Evolutionary conservation across 2,329 filamentous ascomycete genomes (phyloP), one percentile per base, ranked within the genome.

Genomic region (Blastomyces silverae): DNA sequence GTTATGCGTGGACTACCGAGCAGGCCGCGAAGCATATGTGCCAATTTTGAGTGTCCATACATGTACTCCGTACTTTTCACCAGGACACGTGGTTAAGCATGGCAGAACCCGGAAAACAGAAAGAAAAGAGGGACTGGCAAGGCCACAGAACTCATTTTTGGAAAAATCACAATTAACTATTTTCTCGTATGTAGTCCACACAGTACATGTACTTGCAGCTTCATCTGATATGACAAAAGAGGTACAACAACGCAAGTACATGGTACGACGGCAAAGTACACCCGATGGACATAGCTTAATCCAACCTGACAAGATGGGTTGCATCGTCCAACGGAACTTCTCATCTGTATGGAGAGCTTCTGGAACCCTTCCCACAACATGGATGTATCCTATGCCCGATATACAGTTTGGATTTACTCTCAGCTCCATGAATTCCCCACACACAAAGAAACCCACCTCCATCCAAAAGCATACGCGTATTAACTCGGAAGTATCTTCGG

Each of bases 221-320:
- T 20, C n/a, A 34, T 39, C 20, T 22, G 53, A 39, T 22, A 7
- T 25, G 8, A n/a, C 3, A 11, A 44, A 44, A 25, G n/a, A 37
- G 59, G 59, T 61, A 61, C 44, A 7, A 28, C 28, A 50, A 25
- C 17, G 17, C 44, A 61, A 50, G 59, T 61, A 61, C 59, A 48
- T 28, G 31, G 44, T 61, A 61, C 42, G 15, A 48, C 59, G 3
- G 50, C 17, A 22, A 61, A 8, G 59, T 61, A 48, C 57, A 37
- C 56, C 2, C n/a, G 4, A 52, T 52, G 15, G 22, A 37, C 28
- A 22, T 50, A 61, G 59, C 44, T 61, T 61, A 61, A 61, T 46
- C 15, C 22, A n/a, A 60, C 57, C 39, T 60, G 3, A 57, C 17
- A 39, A 37, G 31, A 42, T 22, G 20, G 13, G 55, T 25, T 57